Base-by-base conservation (phyloP, 2,329 filamentous ascomycete genomes). In the Penicillium paneum region DNA sequence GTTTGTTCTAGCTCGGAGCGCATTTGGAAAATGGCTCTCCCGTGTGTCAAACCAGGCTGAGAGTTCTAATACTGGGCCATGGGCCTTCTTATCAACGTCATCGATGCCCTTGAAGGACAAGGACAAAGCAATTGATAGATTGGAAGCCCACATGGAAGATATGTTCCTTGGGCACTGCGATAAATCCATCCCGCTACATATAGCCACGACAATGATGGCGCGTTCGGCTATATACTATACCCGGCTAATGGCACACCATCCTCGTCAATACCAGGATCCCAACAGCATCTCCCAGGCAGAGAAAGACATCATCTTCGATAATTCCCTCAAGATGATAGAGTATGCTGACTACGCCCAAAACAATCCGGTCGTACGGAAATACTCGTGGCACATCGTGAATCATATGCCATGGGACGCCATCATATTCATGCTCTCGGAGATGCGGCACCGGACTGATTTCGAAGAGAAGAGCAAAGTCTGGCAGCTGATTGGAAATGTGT, bases 351-450 rank as follows among this genome's bases (percentile, higher is more conserved):
- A 59, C 39, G 55, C 63, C 10, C 65, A 67, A 43, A 71, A 68
- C 1, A 76, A 73, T 29, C 65, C 68, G 28, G 67, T 67, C 21
- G 66, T 76, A 49, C 68, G 72, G 34, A 67, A 70, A n/a, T 80
- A 74, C 54, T 61, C 68, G 26, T 80, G 78, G 77, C 76, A 79
- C 60, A 68, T 75, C 48, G 71, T 78, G 26, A 67, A 72, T 28
- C 73, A 79, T 36, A 82, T 81, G 63, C 74, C 76, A 19, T 82
- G 79, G 79, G 79, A 81, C 49, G 74, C 78, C 10, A 73, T 80
- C 41, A 76, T 81, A n/a, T 77, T 79, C 60, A 70, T 82, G 42
- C 65, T 82, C 32, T 74, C 68, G 52, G 74, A 77, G 31, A 64
- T 78, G 13, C 65, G 71, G 12, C 65, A 71, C 31, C 71, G 72